Percentiles rank a stretch among this genome's conserved stretches.
phyloP scores from a whole-genome alignment of 345 rosid species.

The Corymbia maculata region DNA sequence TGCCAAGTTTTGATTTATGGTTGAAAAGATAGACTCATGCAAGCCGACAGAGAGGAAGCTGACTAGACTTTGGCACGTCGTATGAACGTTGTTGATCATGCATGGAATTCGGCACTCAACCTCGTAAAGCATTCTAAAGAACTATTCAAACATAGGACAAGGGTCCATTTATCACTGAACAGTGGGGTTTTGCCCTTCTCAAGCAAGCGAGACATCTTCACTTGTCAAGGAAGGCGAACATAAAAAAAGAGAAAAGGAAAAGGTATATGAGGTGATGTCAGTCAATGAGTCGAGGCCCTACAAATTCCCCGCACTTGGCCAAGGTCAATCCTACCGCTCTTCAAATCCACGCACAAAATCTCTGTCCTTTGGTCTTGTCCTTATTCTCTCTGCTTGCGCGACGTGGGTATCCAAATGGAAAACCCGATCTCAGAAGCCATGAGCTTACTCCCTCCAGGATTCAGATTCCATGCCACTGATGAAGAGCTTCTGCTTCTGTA shows the following conservation, averaged over 20 bases:
- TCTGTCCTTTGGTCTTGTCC: neutral
- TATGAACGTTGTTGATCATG: neutral
- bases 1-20: neutral
- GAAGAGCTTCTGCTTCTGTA: conserved; percentile 24
- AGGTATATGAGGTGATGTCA: neutral
- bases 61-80: neutral
- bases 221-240: neutral
- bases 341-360: neutral
- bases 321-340: neutral
- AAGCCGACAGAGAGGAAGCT: neutral
- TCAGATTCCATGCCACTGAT: conserved; percentile 34
- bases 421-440: neutral
- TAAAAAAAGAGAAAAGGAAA: neutral
- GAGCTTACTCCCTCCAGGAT: conserved; percentile 2
- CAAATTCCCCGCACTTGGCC: neutral
- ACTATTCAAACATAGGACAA: neutral
- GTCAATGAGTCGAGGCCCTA: neutral
- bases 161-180: neutral
- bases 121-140: neutral
- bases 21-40: neutral
- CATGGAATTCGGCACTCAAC: neutral
- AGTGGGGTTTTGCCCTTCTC: neutral
- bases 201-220: neutral
- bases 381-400: neutral
- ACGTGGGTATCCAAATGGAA: neutral